Evolutionary conservation across 768 basidiomycete genomes (phyloP), one percentile per base, ranked within the genome.

Genomic region (Piloderma croceum): DNA sequence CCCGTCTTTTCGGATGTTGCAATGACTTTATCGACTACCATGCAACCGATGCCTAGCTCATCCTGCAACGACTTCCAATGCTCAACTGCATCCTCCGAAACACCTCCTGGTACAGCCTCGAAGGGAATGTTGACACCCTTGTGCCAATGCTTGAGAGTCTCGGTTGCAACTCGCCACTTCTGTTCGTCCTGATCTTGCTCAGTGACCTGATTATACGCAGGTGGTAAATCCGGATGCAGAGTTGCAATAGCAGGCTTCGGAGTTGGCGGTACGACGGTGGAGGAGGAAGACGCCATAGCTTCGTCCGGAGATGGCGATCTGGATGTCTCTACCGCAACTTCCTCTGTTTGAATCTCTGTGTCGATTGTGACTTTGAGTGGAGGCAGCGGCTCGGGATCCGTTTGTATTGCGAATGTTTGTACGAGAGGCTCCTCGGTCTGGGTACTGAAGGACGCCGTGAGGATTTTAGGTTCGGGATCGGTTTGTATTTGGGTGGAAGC

Each of bases 31-130:
- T 90, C 87, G 50, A 90, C 83, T 34, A 86, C 83, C 21, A 65
- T 49, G 51, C 88, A 90, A 20, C 81, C 81, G 32, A 88, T 70
- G 9, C 88, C 88, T 7, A 90, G 70, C 55, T 90, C 85, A 20
- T 76, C 76, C 60, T 90, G 87, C 39, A 90, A 64, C 6, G 79
- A 73, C 47, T 77, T 77, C 89, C 88, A 90, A 47, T 87, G 86
- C 47, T 82, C 83, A 18, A 72, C 58, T 2, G 76, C 66, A 24
- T 87, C 85, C 38, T 76, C 70, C 4, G 85, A 79, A 20, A 90
- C 63, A 9, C 79, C 81, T 3, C 73, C 73, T 2, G 58, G 37
- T 18, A 70, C 31, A 4, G 70, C 60, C 13, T 69, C 52, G 37
- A 73, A 58, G 6, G 73, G 73, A 24, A 71, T 44, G 27, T 57